Evolutionary conservation across 1,139 yeast genomes (phyloP).

Genomic region (Yamadazyma atmosphaerica): DNA sequence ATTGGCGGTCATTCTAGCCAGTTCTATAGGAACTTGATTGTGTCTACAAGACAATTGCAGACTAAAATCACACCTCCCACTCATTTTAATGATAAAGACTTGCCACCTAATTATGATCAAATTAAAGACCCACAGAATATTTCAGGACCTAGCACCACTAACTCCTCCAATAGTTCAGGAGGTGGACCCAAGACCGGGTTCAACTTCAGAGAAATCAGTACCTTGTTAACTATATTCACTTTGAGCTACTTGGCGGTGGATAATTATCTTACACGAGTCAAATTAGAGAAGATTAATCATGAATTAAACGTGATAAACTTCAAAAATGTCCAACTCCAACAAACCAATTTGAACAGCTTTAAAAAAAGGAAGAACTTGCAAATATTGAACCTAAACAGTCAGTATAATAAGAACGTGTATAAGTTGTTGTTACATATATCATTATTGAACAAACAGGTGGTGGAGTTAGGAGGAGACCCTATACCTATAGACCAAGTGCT

Average conservation of each 20-base stretch:
- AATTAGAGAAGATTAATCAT: slow-evolving; percentile 39
- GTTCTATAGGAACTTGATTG: neutral
- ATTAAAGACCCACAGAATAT: no score
- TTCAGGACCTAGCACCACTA: slow-evolving; percentile 1
- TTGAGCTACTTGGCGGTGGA: slow-evolving; percentile 53
- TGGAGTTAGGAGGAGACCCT: slow-evolving; percentile 55
- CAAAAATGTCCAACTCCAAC: slow-evolving; percentile 45
- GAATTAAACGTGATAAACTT: slow-evolving; percentile 43
- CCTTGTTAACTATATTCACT: slow-evolving; percentile 38
- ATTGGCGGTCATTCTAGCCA: no score
- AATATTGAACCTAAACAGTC: slow-evolving; percentile 48
- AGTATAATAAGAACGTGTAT: slow-evolving; percentile 50
- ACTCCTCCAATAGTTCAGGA: slow-evolving; percentile 1
- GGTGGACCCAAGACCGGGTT: neutral
- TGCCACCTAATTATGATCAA: slow-evolving; percentile 19
- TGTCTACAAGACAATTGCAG: slow-evolving; percentile 1
- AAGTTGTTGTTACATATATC: slow-evolving; percentile 68
- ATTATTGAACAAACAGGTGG: slow-evolving; percentile 56
- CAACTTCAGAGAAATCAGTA: slow-evolving; percentile 27
- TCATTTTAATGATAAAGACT: slow-evolving; percentile 17
- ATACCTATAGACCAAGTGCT: slow-evolving; percentile 51
- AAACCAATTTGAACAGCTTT: slow-evolving; percentile 42
- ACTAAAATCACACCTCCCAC: slow-evolving; percentile 17
- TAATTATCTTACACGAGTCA: slow-evolving; percentile 45
- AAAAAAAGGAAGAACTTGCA: slow-evolving; percentile 49